These are phyloP conservation scores for Citrus cavaleriei DNA, from an alignment of 345 rosid species.

Conservation along the genomic window DNA sequence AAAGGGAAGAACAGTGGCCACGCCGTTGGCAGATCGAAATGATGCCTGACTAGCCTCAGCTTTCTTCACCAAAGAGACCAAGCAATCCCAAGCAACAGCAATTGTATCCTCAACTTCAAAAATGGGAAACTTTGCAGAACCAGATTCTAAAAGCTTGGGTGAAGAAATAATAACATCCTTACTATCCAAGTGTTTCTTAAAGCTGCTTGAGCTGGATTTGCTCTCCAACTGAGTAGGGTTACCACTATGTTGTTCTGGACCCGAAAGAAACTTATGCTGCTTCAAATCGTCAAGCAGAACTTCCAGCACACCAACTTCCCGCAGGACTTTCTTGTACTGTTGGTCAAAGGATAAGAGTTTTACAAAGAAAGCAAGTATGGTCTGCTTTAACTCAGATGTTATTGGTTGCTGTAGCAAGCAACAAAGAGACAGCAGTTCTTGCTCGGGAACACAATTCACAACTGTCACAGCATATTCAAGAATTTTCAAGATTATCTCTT, in stretches of 20 bases:
- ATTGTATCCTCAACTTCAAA: constrained; percentile 84
- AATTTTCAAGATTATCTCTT: constrained; percentile 92
- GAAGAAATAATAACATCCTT: constrained; percentile 89
- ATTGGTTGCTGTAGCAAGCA: constrained; percentile 98
- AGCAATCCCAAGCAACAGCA: constrained; percentile 89
- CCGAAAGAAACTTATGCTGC: constrained; percentile 88
- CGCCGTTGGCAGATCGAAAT: constrained; percentile 88
- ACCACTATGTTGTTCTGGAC: constrained; percentile 52
- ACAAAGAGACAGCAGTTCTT: constrained; percentile 94
- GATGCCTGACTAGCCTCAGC: constrained; percentile 87
- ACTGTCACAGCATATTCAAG: constrained; percentile 99
- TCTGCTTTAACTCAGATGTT: constrained; percentile 82
- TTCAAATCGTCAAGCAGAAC: constrained; percentile 92
- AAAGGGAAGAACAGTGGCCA: constrained; percentile 80
- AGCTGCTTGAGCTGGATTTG: constrained; percentile 73
- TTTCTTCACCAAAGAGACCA: constrained; percentile 90
- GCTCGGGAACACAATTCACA: constrained; percentile 98
- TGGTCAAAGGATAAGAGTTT: constrained; percentile 98
- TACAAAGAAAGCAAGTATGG: constrained; percentile 89
- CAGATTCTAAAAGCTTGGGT: constrained; percentile 85
- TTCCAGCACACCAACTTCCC: constrained; percentile 97
- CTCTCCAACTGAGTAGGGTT: constrained; percentile 46
- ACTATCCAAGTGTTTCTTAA: constrained; percentile 76
- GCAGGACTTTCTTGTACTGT: constrained; percentile 92
- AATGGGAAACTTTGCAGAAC: constrained; percentile 71